phyloP scores from a whole-genome alignment of 805 yeast species.

The Candida sonorensis region DNA sequence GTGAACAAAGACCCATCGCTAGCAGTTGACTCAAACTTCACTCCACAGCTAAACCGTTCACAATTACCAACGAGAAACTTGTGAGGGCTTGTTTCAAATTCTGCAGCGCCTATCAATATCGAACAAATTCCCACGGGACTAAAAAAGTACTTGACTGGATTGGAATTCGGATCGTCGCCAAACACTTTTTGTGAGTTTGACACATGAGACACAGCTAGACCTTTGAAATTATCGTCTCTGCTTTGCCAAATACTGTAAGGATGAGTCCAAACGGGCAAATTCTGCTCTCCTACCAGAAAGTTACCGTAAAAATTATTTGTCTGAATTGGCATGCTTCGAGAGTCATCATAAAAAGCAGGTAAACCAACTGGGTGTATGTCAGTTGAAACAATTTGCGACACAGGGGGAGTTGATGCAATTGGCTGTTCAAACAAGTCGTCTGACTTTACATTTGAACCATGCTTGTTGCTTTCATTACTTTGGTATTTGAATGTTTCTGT shows the following conservation, averaged over 20 bases:
- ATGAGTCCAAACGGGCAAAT: slow-evolving; percentile 71
- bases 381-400: slow-evolving; percentile 29
- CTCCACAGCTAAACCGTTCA: slow-evolving; percentile 26
- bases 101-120: slow-evolving; percentile 42
- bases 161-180: slow-evolving; percentile 52
- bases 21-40: slow-evolving; percentile 24
- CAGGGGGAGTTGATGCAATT: slow-evolving; percentile 16
- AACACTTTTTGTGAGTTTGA: slow-evolving; percentile 52
- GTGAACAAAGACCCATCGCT: slow-evolving; percentile 23
- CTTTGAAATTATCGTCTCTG: slow-evolving; percentile 32
- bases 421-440: slow-evolving; percentile 16
- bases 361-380: slow-evolving; percentile 67
- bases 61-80: slow-evolving; percentile 25
- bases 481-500: too few species aligned
- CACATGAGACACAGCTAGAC: slow-evolving; percentile 65
- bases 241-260: slow-evolving; percentile 75
- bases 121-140: slow-evolving; percentile 66
- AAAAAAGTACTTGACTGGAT: slow-evolving; percentile 46
- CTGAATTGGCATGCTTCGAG: slow-evolving; percentile 43
- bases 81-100: slow-evolving; percentile 26
- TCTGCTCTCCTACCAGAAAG: slow-evolving; percentile 58
- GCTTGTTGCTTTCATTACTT: too few species aligned
- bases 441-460: too few species aligned
- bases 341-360: slow-evolving; percentile 35
- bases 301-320: slow-evolving; percentile 80